Evolutionary conservation across 352 stramenopile species (phyloP).

Genomic region (Phytophthora ramorum): DNA sequence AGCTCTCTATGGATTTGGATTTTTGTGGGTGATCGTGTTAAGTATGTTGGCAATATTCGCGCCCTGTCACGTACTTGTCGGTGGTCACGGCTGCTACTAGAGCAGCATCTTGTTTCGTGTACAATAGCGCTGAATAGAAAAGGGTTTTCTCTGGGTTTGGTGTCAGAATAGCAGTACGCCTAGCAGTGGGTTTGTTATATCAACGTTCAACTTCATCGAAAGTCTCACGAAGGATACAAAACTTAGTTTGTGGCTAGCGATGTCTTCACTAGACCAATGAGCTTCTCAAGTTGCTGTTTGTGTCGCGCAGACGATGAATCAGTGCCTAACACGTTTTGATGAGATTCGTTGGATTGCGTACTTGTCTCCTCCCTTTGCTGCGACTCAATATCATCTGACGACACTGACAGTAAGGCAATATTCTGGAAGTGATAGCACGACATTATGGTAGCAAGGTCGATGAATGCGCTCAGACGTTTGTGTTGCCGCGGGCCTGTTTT

Average conservation of each 20-base stretch:
- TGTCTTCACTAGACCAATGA: slow-evolving; percentile 61
- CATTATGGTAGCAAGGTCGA: slow-evolving; percentile 13
- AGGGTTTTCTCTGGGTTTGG: neutral
- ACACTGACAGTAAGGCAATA: neutral
- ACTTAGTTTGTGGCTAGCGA: slow-evolving; percentile 26
- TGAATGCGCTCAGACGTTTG: slow-evolving; percentile 22
- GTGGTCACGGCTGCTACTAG: slow-evolving; percentile 59
- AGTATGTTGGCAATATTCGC: slow-evolving; percentile 72
- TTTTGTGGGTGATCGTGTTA: slow-evolving; percentile 68
- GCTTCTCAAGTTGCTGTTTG: slow-evolving; percentile 59
- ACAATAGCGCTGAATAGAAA: neutral
- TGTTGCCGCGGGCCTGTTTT: neutral
- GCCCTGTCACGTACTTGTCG: slow-evolving; percentile 71
- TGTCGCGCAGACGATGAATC: slow-evolving; percentile 25
- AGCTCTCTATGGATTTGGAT: slow-evolving; percentile 57
- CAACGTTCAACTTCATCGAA: neutral
- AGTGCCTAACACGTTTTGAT: neutral
- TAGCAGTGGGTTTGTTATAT: neutral
- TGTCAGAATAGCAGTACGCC: neutral
- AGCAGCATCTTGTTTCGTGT: neutral
- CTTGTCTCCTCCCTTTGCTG: slow-evolving; percentile 2
- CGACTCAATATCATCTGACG: neutral
- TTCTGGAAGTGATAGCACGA: slow-evolving; percentile 12
- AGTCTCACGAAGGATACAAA: neutral
- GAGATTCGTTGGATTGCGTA: neutral